Percentiles rank a stretch among this genome's conserved stretches.
Evolutionary conservation across 2,329 filamentous ascomycete species (phyloP).

Genomic region (Monilinia aucupariae): DNA sequence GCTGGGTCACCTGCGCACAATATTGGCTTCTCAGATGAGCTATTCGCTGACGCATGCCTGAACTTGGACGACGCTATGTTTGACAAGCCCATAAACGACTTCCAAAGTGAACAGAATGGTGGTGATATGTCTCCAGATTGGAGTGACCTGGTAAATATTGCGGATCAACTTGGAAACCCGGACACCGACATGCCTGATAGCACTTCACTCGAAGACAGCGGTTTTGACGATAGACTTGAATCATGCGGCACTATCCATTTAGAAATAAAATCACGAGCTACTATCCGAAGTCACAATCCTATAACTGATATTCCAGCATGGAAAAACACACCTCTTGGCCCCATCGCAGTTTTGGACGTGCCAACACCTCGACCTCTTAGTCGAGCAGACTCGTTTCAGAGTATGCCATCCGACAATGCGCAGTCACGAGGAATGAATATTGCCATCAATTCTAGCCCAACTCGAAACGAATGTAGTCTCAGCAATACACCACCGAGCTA

Average conservation of each 20-base stretch:
- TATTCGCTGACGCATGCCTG: neutral
- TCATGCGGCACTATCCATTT: neutral
- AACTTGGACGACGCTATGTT: neutral
- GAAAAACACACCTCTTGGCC: neutral
- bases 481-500: slow-evolving; percentile 5
- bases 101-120: neutral
- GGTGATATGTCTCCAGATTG: neutral
- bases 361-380: neutral
- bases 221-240: neutral
- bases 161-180: neutral
- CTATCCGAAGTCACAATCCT: neutral
- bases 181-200: slow-evolving; percentile 4
- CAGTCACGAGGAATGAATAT: slow-evolving; percentile 6
- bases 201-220: neutral
- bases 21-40: neutral
- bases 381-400: neutral
- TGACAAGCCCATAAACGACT: neutral
- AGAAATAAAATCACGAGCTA: neutral
- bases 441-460: neutral
- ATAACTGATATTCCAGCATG: slow-evolving; percentile 7
- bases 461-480: neutral
- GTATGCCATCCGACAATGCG: neutral
- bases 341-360: neutral
- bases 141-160: neutral
- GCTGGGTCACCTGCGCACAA: neutral